A percentile compares a stretch with the other conserved stretches of the same genome.
These are phyloP conservation scores for Primulina huaijiensis DNA, from an alignment of 257 asterid genomes.

Conservation along the genomic window DNA sequence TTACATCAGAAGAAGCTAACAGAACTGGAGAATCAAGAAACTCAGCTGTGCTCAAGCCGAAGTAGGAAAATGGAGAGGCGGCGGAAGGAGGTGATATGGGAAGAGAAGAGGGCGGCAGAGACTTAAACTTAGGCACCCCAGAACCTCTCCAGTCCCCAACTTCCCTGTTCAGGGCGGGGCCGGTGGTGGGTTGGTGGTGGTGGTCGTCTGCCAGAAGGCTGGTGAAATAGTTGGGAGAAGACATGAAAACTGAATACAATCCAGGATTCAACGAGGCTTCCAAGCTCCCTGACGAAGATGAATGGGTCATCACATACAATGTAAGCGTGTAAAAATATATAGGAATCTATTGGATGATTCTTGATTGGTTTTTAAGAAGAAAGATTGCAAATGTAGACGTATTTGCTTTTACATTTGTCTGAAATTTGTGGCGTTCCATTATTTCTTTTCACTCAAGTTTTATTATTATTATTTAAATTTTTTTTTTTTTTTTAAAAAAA, in stretches of 20 bases:
- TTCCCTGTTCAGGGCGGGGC: conserved; percentile 29
- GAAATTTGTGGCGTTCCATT: not conserved
- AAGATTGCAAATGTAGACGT: not conserved
- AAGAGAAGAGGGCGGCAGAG: conserved; percentile 79
- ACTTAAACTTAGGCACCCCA: conserved; percentile 73
- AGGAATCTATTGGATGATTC: not conserved
- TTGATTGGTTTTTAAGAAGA: not conserved
- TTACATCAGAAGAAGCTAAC: conserved; percentile 48
- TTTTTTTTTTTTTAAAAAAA: too few relatives aligned
- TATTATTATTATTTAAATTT: too few relatives aligned
- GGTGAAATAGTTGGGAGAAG: conserved; percentile 48
- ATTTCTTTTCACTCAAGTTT: not conserved
- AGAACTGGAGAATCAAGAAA: conserved; percentile 86
- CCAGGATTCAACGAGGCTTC: not conserved
- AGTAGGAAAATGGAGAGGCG: conserved; percentile 75
- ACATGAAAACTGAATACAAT: not conserved
- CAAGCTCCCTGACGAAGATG: not conserved
- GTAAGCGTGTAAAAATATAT: not conserved
- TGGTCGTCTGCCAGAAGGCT: conserved; percentile 55
- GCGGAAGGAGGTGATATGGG: conserved; percentile 59
- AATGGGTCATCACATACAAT: too few relatives aligned
- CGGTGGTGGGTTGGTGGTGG: conserved; percentile 26
- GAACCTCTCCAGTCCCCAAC: conserved; percentile 59
- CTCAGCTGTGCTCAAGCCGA: conserved; percentile 77
- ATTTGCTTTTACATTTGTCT: not conserved